Evolutionary conservation across 805 yeast species (phyloP).

Genomic region (Candida silvatica): DNA sequence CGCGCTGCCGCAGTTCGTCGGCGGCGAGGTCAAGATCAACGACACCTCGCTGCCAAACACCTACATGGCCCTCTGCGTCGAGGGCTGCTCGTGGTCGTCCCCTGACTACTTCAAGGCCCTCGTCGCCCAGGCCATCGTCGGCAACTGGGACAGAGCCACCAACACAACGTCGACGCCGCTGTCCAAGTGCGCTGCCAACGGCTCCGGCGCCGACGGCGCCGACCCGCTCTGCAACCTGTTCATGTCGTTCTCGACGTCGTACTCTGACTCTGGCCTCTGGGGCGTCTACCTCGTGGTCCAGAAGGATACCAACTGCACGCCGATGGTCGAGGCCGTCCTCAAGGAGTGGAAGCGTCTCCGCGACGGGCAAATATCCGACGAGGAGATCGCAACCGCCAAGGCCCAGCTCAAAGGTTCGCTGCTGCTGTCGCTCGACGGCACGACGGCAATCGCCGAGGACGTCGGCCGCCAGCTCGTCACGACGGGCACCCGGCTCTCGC

Average conservation of each 20-base stretch:
- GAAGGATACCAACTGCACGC: slow-evolving; percentile 53
- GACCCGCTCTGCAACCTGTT: slow-evolving; percentile 82
- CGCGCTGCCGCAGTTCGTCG: slow-evolving; percentile 71
- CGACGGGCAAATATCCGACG: slow-evolving; percentile 65
- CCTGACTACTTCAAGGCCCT: slow-evolving; percentile 93
- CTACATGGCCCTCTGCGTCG: slow-evolving; percentile 90
- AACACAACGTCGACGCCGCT: slow-evolving; percentile 84
- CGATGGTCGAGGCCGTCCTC: slow-evolving; percentile 65
- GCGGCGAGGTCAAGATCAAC: slow-evolving; percentile 78
- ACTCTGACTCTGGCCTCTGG: slow-evolving; percentile 97
- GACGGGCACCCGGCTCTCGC: slow-evolving; percentile 71
- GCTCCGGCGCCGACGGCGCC: slow-evolving; percentile 40
- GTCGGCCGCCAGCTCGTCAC: slow-evolving; percentile 96
- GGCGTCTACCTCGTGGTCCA: slow-evolving; percentile 91
- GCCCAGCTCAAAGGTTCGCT: slow-evolving; percentile 91
- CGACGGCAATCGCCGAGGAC: slow-evolving; percentile 95
- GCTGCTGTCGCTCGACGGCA: slow-evolving; percentile 82
- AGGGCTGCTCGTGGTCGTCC: slow-evolving; percentile 96
- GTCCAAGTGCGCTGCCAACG: slow-evolving; percentile 43
- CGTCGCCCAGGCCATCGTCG: slow-evolving; percentile 93
- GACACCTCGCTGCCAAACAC: slow-evolving; percentile 82
- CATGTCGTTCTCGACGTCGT: slow-evolving; percentile 94
- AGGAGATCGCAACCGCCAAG: slow-evolving; percentile 90
- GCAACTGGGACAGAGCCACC: slow-evolving; percentile 93
- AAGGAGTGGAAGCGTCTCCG: slow-evolving; percentile 87